These are phyloP conservation scores for Claviceps humidiphila DNA, from an alignment of 2,329 filamentous ascomycete species.

Conservation along the genomic window DNA sequence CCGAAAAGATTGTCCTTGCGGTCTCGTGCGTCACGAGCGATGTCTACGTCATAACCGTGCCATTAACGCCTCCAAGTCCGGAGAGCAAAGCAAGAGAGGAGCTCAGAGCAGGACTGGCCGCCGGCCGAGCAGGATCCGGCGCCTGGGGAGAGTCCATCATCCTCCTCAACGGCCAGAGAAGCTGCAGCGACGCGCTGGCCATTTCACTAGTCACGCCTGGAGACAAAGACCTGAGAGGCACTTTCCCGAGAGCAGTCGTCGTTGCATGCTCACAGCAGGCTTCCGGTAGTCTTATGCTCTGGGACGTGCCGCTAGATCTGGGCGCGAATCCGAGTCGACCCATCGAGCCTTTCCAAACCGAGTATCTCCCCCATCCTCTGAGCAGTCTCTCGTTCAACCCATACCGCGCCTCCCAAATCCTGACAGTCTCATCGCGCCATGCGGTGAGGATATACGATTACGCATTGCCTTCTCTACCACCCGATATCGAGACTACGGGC, in stretches of 20 bases:
- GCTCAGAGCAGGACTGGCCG: constrained; percentile 35
- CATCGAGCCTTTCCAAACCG: constrained; percentile 43
- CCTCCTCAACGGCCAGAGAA: constrained; percentile 39
- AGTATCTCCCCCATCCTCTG: constrained; percentile 42
- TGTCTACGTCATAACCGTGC: constrained; percentile 44
- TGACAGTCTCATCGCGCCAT: constrained; percentile 40
- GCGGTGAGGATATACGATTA: constrained; percentile 52
- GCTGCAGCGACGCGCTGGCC: constrained; percentile 40
- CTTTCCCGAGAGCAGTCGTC: constrained; percentile 35
- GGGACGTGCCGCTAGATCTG: constrained; percentile 39
- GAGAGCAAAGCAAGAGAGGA: constrained; percentile 44
- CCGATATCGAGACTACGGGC: constrained; percentile 36
- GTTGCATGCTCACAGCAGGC: constrained; percentile 48
- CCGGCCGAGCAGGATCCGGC: constrained; percentile 43
- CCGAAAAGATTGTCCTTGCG: constrained; percentile 46
- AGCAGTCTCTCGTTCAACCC: constrained; percentile 48
- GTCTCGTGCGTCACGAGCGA: constrained; percentile 45
- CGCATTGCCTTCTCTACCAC: constrained; percentile 35
- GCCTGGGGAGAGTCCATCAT: constrained; percentile 50
- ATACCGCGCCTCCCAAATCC: constrained; percentile 41
- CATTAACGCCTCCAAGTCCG: constrained; percentile 47
- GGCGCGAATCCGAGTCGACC: constrained; percentile 17
- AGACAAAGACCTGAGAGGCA: constrained; percentile 23
- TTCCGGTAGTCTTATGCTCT: constrained; percentile 43
- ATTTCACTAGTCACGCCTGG: constrained; percentile 37